These are phyloP conservation scores for Plasmodium vinckei DNA, from an alignment of 169 alveolate genomes.

Conservation along the genomic window DNA sequence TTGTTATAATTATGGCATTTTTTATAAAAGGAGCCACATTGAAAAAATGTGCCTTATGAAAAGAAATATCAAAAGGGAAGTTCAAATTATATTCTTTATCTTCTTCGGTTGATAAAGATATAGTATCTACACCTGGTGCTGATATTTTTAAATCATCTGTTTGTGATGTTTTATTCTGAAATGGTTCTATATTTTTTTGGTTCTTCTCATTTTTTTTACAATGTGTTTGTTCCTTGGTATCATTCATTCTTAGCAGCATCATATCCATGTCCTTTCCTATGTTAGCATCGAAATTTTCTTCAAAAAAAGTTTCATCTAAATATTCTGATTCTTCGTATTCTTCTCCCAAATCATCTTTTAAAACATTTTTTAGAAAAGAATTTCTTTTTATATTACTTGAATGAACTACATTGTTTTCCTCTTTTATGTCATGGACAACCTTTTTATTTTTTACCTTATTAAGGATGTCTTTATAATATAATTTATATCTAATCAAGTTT, in stretches of 20 bases:
- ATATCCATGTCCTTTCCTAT: background rate
- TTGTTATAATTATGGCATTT: constrained; percentile 61
- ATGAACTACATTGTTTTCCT: background rate
- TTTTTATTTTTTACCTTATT: background rate
- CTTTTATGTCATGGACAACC: background rate
- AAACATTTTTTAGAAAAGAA: background rate
- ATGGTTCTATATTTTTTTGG: background rate
- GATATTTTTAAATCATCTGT: constrained; percentile 6
- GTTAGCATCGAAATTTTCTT: background rate
- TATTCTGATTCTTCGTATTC: background rate
- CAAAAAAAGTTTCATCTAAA: background rate
- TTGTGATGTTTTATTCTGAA: background rate
- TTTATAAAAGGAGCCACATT: constrained; percentile 67
- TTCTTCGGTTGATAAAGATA: constrained; percentile 50
- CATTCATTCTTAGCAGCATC: background rate
- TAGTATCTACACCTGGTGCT: constrained; percentile 36
- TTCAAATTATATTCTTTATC: constrained; percentile 44
- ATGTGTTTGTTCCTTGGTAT: background rate
- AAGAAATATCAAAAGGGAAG: constrained; percentile 58
- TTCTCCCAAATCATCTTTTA: background rate
- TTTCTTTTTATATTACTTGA: background rate
- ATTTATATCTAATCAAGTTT: constrained; percentile 36
- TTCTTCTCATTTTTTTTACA: background rate
- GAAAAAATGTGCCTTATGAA: constrained; percentile 75
- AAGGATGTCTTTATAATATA: constrained; percentile 31